These are phyloP conservation scores for Cryptosporidium tyzzeri DNA, from an alignment of 169 alveolate genomes.

Conservation along the genomic window DNA sequence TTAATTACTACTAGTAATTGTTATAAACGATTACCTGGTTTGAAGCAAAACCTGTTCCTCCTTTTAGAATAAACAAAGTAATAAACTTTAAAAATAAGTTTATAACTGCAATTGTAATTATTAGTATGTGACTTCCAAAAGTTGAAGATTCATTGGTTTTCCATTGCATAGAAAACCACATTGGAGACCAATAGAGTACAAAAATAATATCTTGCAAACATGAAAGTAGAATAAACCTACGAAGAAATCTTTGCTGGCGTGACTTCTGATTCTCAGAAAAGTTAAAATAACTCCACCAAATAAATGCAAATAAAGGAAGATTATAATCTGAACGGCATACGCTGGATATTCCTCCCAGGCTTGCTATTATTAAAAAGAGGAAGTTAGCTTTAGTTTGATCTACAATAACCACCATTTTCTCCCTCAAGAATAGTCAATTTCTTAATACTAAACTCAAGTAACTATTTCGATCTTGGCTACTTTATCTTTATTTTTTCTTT, in stretches of 20 bases:
- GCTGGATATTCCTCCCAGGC: conserved; percentile 50
- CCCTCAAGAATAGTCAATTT: background rate
- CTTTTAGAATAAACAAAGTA: conserved; percentile 40
- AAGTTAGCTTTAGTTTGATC: conserved; percentile 42
- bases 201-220: conserved; percentile 52
- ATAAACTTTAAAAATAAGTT: conserved; percentile 34
- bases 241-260: conserved; percentile 59
- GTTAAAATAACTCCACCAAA: conserved; percentile 73
- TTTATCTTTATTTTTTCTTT: background rate
- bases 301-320: conserved; percentile 48
- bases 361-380: conserved; percentile 47
- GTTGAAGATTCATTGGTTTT: conserved; percentile 68
- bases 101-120: background rate
- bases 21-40: conserved; percentile 45
- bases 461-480: background rate
- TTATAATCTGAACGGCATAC: conserved; percentile 63
- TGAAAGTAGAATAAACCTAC: conserved; percentile 59
- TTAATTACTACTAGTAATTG: background rate
- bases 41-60: conserved; percentile 69
- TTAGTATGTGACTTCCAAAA: conserved; percentile 37
- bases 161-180: conserved; percentile 76
- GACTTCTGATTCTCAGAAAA: conserved; percentile 41
- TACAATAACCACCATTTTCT: conserved; percentile 39
- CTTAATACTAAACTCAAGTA: background rate
- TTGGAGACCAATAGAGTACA: conserved; percentile 61